These are phyloP conservation scores for Suhomyces ambrosiae DNA, from an alignment of 1,139 yeast species.

Conservation along the genomic window DNA sequence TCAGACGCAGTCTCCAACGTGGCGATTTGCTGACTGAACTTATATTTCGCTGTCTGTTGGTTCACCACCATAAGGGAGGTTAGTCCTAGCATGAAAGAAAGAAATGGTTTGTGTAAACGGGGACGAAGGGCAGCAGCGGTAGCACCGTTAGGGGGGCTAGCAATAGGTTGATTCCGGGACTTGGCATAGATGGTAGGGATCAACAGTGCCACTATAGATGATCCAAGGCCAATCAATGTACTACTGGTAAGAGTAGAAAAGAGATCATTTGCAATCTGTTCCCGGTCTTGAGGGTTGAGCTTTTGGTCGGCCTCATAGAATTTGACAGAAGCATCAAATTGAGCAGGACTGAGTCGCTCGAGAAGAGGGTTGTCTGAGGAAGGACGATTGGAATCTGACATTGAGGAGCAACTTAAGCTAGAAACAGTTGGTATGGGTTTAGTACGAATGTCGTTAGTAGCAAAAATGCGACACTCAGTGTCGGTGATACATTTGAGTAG, in stretches of 20 bases:
- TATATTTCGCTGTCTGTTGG: slow-evolving; percentile 28
- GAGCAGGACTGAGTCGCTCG: slow-evolving; percentile 34
- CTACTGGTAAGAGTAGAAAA: slow-evolving; percentile 28
- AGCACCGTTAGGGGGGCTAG: slow-evolving; percentile 7
- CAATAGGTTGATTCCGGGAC: slow-evolving; percentile 2
- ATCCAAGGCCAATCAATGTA: slow-evolving; percentile 26
- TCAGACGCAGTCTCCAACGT: slow-evolving; percentile 15
- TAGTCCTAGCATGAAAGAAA: slow-evolving; percentile 37
- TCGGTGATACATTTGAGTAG: too few relatives aligned
- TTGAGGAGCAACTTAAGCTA: too few relatives aligned
- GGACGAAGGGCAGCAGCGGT: slow-evolving; percentile 13
- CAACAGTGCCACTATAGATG: slow-evolving; percentile 16
- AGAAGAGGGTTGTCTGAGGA: slow-evolving; percentile 28
- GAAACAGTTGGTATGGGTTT: neutral
- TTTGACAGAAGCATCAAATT: slow-evolving; percentile 40
- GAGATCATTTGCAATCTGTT: slow-evolving; percentile 34
- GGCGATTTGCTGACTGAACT: slow-evolving; percentile 24
- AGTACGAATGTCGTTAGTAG: too few relatives aligned
- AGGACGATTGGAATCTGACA: too few relatives aligned
- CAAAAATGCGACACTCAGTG: too few relatives aligned
- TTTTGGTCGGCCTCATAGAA: slow-evolving; percentile 48
- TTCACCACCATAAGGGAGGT: slow-evolving; percentile 29
- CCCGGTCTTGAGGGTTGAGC: slow-evolving; percentile 35
- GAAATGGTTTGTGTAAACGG: slow-evolving; percentile 34
- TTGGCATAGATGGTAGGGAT: slow-evolving; percentile 17